Evolutionary conservation across 805 yeast species (phyloP).

Genomic region (Pichia thaimueangensis): DNA sequence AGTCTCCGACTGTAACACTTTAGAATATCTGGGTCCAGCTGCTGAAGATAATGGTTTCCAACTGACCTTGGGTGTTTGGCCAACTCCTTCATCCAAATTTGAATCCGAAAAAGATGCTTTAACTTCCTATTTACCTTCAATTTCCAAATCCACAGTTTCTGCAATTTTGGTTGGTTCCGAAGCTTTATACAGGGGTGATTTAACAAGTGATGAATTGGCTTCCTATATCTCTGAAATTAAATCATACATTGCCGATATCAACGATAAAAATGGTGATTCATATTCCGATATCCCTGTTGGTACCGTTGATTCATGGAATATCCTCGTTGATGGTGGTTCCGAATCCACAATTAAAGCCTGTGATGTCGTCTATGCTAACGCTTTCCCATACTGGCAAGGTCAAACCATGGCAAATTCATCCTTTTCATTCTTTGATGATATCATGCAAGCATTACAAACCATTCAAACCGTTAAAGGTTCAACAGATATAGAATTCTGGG

Average conservation of each 20-base stretch:
- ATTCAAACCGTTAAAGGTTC: conserved; percentile 84
- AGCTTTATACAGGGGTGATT: conserved; percentile 85
- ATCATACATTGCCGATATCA: conserved; percentile 49
- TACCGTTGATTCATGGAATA: conserved; percentile 94
- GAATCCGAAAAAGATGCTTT: conserved; percentile 70
- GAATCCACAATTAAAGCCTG: conserved; percentile 69
- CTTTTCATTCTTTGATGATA: conserved; percentile 90
- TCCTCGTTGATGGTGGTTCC: conserved; percentile 73
- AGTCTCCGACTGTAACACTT: conserved; percentile 88
- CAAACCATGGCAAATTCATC: conserved; percentile 79
- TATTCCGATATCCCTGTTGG: conserved; percentile 75
- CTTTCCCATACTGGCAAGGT: conserved; percentile 99
- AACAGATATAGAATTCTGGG: conserved; percentile 85
- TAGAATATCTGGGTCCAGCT: conserved; percentile 80
- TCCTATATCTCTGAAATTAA: conserved; percentile 57
- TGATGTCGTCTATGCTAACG: conserved; percentile 87
- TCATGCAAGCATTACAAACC: conserved; percentile 92
- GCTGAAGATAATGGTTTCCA: conserved; percentile 73
- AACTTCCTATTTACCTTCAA: conserved; percentile 58
- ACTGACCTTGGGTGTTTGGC: conserved; percentile 87
- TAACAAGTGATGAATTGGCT: conserved; percentile 72
- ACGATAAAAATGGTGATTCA: conserved; percentile 76
- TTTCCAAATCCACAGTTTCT: conserved; percentile 62
- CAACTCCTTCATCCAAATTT: conserved; percentile 77
- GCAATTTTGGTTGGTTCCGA: conserved; percentile 91